Base-by-base conservation (phyloP, 768 basidiomycete genomes). In the Russula ochroleuca region DNA sequence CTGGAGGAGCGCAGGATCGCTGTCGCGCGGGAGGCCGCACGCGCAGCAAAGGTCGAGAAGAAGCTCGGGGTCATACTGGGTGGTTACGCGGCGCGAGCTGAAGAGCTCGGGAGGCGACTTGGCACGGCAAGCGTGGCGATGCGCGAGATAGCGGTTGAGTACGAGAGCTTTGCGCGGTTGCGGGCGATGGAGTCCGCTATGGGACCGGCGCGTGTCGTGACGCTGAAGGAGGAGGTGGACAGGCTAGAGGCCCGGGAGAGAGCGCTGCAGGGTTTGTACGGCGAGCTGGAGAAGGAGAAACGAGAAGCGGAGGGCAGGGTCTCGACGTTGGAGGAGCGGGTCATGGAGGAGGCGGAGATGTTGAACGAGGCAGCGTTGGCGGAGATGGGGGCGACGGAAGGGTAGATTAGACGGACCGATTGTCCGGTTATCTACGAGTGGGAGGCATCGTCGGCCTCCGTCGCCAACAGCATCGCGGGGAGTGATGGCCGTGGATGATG, bases 181-280 rank as follows among this genome's bases (percentile, higher is more conserved):
- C 83, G 82, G 57, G 74, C 77, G 51, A 85, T 87, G 69, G 97
- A 99, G 77, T 73, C 77, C 25, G 87, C 82, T 1, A 83, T 85
- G 57, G 92, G 89, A 3, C 94, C 95, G 11, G 81, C 85, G 59
- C 77, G 96, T 49, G 80, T 94, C 56, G 85, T 85, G 53, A 77
- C 80, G n/a, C 80, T 97, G 68, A 85, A 85, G 72, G 92, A 93
- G 69, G 95, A 98, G 72, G 95, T 98, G 25, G 87, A 89, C 41
- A 79, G 76, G 66, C 79, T 98, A 33, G 88, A 92, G 72, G 77
- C 80, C 63, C 79, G 90, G 68, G 97, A 98, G 75, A 77, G 80
- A 59, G 75, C 83, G 69, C 76, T 97, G 68, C 97, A 99, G 75
- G 82, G 82, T 68, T 78, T 85, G 54, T 97, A 96, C 74, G 85